Evolutionary conservation across 768 basidiomycete species (phyloP), one percentile per base, ranked within the genome.

Genomic region (Trametes elegans): DNA sequence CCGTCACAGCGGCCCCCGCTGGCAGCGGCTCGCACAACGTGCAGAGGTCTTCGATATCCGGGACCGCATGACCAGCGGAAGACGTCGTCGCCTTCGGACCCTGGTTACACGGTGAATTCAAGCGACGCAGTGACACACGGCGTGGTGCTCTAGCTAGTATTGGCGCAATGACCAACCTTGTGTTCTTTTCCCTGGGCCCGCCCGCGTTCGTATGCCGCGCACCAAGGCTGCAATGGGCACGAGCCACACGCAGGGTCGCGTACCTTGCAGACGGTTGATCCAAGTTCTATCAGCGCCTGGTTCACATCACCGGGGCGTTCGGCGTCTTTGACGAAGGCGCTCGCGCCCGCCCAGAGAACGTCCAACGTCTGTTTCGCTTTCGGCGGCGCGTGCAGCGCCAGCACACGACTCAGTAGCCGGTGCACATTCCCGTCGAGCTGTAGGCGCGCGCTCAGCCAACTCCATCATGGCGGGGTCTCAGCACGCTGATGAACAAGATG

Each of bases 281-380:
- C 95, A 7, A 98, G 82, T 67, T 98, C 95, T 68, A 98, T 98
- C 46, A 98, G 76, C 13, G 90, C 93, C 72, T 97, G 89, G 65
- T 96, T 96, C 59, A 94, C 77, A 67, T 95, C 90, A 16, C 93
- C 92, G 0, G 93, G 81, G 58, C 78, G 68, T 29, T 79, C 76
- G 44, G 75, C 66, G 11, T 59, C 74, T 35, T 81, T 70, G 9
- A 97, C 87, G 67, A 97, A 79, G 3, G 75, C 76, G 35, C 76
- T 76, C 1, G 94, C 94, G 5, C 81, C 85, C 5, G 76, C 70
- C 94, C 94, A 97, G n/a, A 98, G 73, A 48, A 89, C 69, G 62
- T 93, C 86, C 47, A 90, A 79, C 0, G 89, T 87, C 10, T 73
- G 64, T 67, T 94, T 95, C 21, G 82, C 77, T 68, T 94, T 93